Conservation (phyloP, 2,329 filamentous ascomycete genomes). For the Clathrospora elynae region DNA sequence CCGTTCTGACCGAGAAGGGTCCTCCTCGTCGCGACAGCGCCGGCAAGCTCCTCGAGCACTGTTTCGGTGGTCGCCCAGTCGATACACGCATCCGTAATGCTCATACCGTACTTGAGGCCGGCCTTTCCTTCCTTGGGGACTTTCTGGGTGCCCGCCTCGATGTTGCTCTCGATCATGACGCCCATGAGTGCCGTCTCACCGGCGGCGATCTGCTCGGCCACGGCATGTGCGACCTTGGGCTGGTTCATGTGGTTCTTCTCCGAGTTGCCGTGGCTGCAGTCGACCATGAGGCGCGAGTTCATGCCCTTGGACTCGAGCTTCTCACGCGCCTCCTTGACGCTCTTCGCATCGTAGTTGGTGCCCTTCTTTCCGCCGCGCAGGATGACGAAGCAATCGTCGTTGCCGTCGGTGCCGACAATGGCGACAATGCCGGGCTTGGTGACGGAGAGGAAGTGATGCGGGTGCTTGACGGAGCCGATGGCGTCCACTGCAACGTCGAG, state of each 20-base stretch:
- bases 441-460: constrained; percentile 95
- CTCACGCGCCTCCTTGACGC: constrained; percentile 81
- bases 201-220: constrained; percentile 82
- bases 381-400: constrained; percentile 97
- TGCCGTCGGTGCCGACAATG: constrained; percentile 91
- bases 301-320: constrained; percentile 76
- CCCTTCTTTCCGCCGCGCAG: constrained; percentile 89
- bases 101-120: constrained; percentile 89
- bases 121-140: constrained; percentile 83
- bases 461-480: constrained; percentile 87
- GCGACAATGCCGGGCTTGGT: constrained; percentile 95
- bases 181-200: constrained; percentile 91
- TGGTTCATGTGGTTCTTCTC: constrained; percentile 97
- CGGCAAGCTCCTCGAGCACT: constrained; percentile 77
- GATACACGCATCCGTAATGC: constrained; percentile 97
- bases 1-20: constrained; percentile 50
- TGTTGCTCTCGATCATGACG: constrained; percentile 98
- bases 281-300: constrained; percentile 85
- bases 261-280: constrained; percentile 97
- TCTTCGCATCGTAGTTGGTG: constrained; percentile 89
- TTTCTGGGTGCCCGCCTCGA: constrained; percentile 93
- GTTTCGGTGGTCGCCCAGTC: constrained; percentile 86
- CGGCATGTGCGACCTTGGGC: constrained; percentile 81
- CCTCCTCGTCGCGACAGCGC: constrained; percentile 77
- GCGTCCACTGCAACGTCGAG: constrained; percentile 91